A percentile compares a stretch with the other conserved stretches of the same genome.
phyloP scores from a whole-genome alignment of 768 basidiomycete species.

The Pleurotus djamor region DNA sequence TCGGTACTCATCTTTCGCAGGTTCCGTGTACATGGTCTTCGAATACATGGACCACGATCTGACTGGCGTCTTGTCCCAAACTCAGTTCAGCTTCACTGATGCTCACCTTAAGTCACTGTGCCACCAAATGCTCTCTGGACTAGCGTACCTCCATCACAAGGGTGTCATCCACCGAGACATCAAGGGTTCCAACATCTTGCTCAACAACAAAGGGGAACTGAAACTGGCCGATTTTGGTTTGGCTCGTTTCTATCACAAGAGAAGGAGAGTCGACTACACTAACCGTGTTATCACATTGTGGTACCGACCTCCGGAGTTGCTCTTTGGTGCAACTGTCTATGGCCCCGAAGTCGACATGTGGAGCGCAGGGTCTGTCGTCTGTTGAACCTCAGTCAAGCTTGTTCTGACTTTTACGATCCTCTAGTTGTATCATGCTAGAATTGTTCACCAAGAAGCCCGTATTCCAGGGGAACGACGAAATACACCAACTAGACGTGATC shows the following conservation, averaged over 20 bases:
- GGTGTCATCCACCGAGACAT: constrained; percentile 98
- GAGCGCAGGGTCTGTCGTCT: constrained; percentile 84
- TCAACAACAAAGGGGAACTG: constrained; percentile 88
- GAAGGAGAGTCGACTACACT: constrained; percentile 91
- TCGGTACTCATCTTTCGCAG: constrained; percentile 34
- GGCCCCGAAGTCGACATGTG: constrained; percentile 99
- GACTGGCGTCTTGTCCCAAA: constrained; percentile 91
- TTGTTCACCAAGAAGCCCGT: constrained; percentile 92
- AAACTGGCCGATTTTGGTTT: constrained; percentile 98
- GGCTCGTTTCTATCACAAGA: constrained; percentile 94
- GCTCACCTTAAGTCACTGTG: constrained; percentile 96
- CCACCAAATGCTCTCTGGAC: constrained; percentile 91
- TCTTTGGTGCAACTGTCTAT: constrained; percentile 95
- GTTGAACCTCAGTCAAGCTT: background rate
- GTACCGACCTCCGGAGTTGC: constrained; percentile 95
- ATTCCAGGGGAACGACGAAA: constrained; percentile 99
- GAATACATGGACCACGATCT: constrained; percentile 99
- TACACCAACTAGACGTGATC: constrained; percentile 93
- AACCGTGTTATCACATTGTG: constrained; percentile 98
- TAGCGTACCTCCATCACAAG: constrained; percentile 94
- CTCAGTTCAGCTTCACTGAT: constrained; percentile 77
- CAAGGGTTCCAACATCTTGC: constrained; percentile 97
- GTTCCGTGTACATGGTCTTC: constrained; percentile 98
- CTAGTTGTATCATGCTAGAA: constrained; percentile 97
- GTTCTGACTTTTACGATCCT: constrained; percentile 1